A percentile compares a stretch with the other conserved stretches of the same genome.
These are phyloP conservation scores for Rhynchospora pubera DNA, from an alignment of 176 grass and related monocot species.

Conservation along the genomic window DNA sequence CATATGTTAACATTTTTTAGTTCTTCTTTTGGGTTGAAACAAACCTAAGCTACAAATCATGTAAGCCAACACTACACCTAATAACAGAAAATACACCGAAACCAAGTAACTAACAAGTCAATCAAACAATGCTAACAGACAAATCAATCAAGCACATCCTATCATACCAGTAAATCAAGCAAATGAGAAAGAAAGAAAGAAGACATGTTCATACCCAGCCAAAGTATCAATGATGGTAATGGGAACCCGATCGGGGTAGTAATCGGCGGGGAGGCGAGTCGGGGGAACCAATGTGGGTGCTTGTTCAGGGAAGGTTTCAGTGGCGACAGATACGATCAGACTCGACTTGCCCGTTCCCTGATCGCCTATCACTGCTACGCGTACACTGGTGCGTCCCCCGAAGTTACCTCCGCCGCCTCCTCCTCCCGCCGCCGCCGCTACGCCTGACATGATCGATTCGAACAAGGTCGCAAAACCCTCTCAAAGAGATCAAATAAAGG, in stretches of 20 bases:
- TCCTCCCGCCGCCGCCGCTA: constrained; percentile 21
- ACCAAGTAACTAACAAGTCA: not conserved
- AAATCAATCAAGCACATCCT: not conserved
- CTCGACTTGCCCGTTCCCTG: constrained; percentile 84
- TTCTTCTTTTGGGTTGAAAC: constrained; percentile 7
- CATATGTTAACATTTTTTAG: not conserved
- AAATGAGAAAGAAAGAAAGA: not conserved
- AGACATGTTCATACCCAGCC: constrained; percentile 27
- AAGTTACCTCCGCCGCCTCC: constrained; percentile 30
- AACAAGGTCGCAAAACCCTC: not conserved
- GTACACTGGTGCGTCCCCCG: constrained; percentile 54
- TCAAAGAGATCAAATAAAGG: not conserved
- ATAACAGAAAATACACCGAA: not conserved
- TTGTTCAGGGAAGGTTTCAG: constrained; percentile 78
- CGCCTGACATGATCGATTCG: constrained; percentile 36
- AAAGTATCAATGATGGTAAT: constrained; percentile 96
- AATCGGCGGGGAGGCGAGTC: constrained; percentile 77
- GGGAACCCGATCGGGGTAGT: constrained; percentile 85
- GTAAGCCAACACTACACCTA: not conserved
- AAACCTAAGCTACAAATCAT: not conserved
- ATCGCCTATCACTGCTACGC: constrained; percentile 82
- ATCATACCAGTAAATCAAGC: not conserved
- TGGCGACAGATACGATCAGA: constrained; percentile 71
- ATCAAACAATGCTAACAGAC: not conserved
- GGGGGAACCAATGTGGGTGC: constrained; percentile 60